Conservation (phyloP, 768 basidiomycete species). For the Russula compacta region DNA sequence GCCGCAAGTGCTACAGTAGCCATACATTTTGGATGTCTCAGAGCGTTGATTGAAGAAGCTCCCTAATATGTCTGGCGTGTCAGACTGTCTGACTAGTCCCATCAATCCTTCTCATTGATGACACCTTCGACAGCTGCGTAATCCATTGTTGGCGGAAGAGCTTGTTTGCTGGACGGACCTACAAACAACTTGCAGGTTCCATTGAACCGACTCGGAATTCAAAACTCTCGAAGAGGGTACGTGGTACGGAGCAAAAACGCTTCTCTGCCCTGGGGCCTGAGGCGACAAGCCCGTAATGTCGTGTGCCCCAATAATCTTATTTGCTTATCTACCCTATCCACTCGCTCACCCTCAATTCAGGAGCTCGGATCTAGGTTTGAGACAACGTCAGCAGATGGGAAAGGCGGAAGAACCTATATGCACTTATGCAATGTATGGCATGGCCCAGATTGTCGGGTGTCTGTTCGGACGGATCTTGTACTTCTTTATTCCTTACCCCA, state of each 20-base stretch:
- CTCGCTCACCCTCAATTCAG: background rate
- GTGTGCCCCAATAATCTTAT: too few species aligned
- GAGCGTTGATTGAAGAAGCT: background rate
- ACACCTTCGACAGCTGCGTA: background rate
- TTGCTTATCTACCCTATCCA: background rate
- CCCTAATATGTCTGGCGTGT: background rate
- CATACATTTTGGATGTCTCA: background rate
- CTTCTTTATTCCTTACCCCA: background rate
- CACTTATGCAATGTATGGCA: background rate
- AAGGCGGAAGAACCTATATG: background rate
- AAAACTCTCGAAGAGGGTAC: background rate
- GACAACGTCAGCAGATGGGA: background rate
- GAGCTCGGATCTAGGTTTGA: background rate
- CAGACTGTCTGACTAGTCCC: background rate
- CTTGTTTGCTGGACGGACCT: background rate
- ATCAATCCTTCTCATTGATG: background rate
- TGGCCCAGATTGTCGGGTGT: background rate
- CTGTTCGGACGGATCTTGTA: slow-evolving; percentile 13
- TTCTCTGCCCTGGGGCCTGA: background rate
- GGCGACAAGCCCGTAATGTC: too few species aligned
- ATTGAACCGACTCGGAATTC: background rate
- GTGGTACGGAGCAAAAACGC: background rate
- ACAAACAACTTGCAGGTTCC: background rate
- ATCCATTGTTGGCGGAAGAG: background rate
- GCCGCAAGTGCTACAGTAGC: background rate